phyloP scores from a whole-genome alignment of 805 yeast genomes.

The Starmerella bacillaris region DNA sequence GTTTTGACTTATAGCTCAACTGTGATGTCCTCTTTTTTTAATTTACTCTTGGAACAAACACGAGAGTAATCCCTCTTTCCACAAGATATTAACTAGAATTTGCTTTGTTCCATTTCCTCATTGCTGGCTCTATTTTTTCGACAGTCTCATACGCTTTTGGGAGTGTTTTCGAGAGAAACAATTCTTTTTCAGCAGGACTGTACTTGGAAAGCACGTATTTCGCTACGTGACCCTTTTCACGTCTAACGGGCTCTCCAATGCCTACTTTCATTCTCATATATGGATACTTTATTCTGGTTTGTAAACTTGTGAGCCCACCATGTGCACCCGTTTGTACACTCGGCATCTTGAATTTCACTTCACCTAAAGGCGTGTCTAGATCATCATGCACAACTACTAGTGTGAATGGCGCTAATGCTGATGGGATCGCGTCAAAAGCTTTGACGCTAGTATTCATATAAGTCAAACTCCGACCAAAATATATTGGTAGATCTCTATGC shows the following conservation, averaged over 20 bases:
- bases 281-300: slow-evolving; percentile 23
- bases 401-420: slow-evolving; percentile 22
- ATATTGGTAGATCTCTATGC: slow-evolving; percentile 16
- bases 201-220: slow-evolving; percentile 44
- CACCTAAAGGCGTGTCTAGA: slow-evolving; percentile 46
- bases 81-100: too few relatives aligned
- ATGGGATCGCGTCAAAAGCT: slow-evolving; percentile 25
- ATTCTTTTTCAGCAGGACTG: slow-evolving; percentile 14
- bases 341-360: slow-evolving; percentile 41
- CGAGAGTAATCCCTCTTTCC: too few relatives aligned
- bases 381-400: slow-evolving; percentile 66
- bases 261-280: slow-evolving; percentile 62
- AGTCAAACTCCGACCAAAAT: slow-evolving; percentile 35
- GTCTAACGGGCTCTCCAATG: slow-evolving; percentile 44
- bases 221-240: slow-evolving; percentile 32
- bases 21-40: too few relatives aligned
- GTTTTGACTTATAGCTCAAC: too few relatives aligned
- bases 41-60: too few relatives aligned
- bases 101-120: too few relatives aligned
- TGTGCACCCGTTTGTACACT: slow-evolving; percentile 62
- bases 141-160: too few relatives aligned
- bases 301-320: slow-evolving; percentile 58
- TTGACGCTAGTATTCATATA: slow-evolving; percentile 59
- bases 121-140: too few relatives aligned
- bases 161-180: too few relatives aligned